A percentile compares a stretch with the other conserved stretches of the same genome.
These are phyloP conservation scores for Collybiopsis confluens DNA, from an alignment of 768 basidiomycete genomes.

Conservation along the genomic window DNA sequence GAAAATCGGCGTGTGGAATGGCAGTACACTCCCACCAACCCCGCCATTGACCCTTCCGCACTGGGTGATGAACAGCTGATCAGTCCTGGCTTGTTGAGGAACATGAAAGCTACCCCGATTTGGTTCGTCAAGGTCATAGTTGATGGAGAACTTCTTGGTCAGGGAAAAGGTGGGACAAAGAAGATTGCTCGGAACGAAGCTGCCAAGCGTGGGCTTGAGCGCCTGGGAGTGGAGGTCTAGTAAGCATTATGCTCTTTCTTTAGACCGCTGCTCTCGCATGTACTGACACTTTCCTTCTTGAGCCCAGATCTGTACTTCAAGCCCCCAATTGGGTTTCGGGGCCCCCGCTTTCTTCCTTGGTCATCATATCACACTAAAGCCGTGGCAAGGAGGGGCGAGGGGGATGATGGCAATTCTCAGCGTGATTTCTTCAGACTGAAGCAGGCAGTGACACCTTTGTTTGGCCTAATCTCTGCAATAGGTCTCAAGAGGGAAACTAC, in stretches of 20 bases:
- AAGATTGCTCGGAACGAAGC: constrained; percentile 79
- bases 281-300: not conserved
- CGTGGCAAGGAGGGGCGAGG: not conserved
- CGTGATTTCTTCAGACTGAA: constrained; percentile 56
- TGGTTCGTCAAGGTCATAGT: constrained; percentile 69
- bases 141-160: constrained; percentile 54
- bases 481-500: constrained; percentile 17
- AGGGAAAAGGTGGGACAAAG: constrained; percentile 70
- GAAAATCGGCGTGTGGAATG: constrained; percentile 58
- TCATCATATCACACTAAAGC: not conserved
- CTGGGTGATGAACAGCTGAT: not conserved
- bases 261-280: not conserved
- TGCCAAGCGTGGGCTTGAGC: constrained; percentile 66
- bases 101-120: constrained; percentile 65
- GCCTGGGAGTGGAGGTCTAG: constrained; percentile 53
- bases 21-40: constrained; percentile 49
- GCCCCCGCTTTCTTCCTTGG: not conserved
- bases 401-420: constrained; percentile 20
- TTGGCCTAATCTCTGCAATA: not conserved
- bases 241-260: constrained; percentile 23
- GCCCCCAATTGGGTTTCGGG: not conserved
- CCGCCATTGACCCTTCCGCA: not conserved
- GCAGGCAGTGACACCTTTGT: constrained; percentile 37
- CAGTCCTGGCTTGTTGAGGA: constrained; percentile 23
- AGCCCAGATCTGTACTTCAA: constrained; percentile 2